These are phyloP conservation scores for Multifurca ochricompacta DNA, from an alignment of 768 basidiomycete species.

Conservation along the genomic window DNA sequence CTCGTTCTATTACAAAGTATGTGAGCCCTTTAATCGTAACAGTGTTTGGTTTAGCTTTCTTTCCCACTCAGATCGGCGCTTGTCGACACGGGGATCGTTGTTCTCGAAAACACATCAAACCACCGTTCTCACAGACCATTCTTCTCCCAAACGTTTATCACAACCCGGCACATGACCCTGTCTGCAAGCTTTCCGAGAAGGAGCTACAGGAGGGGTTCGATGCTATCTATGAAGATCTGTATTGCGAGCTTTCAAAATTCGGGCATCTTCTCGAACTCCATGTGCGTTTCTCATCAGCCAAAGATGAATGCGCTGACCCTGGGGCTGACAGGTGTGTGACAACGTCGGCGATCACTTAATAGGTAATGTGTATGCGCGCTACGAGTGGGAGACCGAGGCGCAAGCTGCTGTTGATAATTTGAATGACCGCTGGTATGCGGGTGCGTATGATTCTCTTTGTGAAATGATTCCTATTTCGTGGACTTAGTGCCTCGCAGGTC, in stretches of 20 bases:
- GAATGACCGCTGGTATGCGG: conserved; percentile 98
- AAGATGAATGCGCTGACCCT: background rate
- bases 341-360: conserved; percentile 99
- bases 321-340: conserved; percentile 69
- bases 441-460: conserved; percentile 37
- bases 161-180: conserved; percentile 91
- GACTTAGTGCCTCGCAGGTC: conserved; percentile 41
- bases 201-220: conserved; percentile 89
- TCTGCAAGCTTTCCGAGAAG: conserved; percentile 80
- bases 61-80: conserved; percentile 76
- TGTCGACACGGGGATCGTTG: conserved; percentile 98
- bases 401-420: conserved; percentile 86
- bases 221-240: conserved; percentile 91
- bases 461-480: background rate
- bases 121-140: conserved; percentile 96
- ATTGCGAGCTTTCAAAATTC: conserved; percentile 90
- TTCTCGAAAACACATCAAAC: conserved; percentile 96
- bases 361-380: conserved; percentile 96
- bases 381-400: conserved; percentile 98
- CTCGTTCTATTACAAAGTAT: conserved; percentile 95
- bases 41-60: conserved; percentile 11
- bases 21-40: conserved; percentile 21
- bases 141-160: conserved; percentile 96
- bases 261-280: conserved; percentile 95
- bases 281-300: conserved; percentile 38